phyloP scores from a whole-genome alignment of 2,329 filamentous ascomycete genomes.

The Talaromyces amestolkiae region DNA sequence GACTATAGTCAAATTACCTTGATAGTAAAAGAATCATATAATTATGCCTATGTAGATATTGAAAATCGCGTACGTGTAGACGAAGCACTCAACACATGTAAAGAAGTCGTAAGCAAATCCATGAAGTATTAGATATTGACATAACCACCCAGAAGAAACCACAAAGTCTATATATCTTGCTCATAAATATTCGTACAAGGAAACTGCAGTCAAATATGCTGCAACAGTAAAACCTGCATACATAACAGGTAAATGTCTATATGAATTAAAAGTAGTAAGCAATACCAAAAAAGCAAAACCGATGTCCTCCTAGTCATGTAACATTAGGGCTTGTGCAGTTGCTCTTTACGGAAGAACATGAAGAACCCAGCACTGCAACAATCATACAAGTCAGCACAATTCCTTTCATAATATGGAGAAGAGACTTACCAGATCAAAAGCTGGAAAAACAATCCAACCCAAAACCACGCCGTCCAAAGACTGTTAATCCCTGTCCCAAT shows the following conservation, averaged over 20 bases:
- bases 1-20: slow-evolving; percentile 25
- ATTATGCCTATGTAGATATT: not conserved
- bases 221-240: not conserved
- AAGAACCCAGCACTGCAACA: slow-evolving; percentile 38
- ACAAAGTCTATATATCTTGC: not conserved
- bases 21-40: not conserved
- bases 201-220: not conserved
- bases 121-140: not conserved
- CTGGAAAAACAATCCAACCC: slow-evolving; percentile 59
- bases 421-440: slow-evolving; percentile 58
- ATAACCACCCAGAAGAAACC: not conserved
- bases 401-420: slow-evolving; percentile 22
- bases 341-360: slow-evolving; percentile 47
- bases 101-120: no score
- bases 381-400: not conserved
- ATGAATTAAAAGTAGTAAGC: not conserved
- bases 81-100: no score
- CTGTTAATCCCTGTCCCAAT: slow-evolving; percentile 50
- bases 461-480: slow-evolving; percentile 57
- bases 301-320: not conserved
- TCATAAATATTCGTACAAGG: not conserved
- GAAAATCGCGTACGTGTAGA: no score
- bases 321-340: slow-evolving; percentile 43
- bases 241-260: not conserved
- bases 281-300: not conserved